These are phyloP conservation scores for Solanum microdontum DNA, from an alignment of 257 asterid species.

Conservation along the genomic window DNA sequence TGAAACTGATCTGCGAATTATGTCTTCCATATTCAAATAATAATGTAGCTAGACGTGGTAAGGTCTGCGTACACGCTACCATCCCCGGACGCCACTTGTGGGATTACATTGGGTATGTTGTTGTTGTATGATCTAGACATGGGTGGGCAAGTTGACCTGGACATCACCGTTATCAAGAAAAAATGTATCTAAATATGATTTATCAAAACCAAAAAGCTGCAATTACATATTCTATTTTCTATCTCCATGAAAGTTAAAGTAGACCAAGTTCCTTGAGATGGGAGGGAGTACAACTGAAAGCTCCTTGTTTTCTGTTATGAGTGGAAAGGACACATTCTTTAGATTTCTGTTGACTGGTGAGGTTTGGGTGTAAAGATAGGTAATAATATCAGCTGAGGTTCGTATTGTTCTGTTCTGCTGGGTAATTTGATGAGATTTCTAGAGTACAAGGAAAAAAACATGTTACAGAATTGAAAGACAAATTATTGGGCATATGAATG, in stretches of 20 bases:
- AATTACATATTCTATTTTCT: neutral
- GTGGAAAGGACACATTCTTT: neutral
- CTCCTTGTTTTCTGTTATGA: neutral
- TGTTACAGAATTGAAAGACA: neutral
- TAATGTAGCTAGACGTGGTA: neutral
- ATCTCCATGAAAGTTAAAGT: neutral
- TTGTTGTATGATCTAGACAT: neutral
- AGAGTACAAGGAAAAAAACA: neutral
- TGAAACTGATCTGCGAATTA: neutral
- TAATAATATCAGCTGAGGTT: neutral
- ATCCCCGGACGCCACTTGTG: neutral
- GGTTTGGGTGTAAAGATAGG: neutral
- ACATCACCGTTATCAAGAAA: neutral
- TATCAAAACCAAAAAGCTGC: neutral
- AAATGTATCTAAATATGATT: neutral
- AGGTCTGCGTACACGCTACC: neutral
- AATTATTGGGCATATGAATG: neutral
- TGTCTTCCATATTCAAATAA: neutral
- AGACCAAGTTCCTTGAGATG: neutral
- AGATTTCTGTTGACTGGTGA: neutral
- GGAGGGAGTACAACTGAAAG: neutral
- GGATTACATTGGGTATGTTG: neutral
- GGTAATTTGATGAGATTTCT: neutral
- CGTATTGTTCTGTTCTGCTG: neutral
- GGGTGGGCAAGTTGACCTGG: neutral